Percentiles rank a stretch among this genome's conserved stretches.
These are phyloP conservation scores for Tanacetum coccineum DNA, from an alignment of 129 eudicot species.

Conservation along the genomic window DNA sequence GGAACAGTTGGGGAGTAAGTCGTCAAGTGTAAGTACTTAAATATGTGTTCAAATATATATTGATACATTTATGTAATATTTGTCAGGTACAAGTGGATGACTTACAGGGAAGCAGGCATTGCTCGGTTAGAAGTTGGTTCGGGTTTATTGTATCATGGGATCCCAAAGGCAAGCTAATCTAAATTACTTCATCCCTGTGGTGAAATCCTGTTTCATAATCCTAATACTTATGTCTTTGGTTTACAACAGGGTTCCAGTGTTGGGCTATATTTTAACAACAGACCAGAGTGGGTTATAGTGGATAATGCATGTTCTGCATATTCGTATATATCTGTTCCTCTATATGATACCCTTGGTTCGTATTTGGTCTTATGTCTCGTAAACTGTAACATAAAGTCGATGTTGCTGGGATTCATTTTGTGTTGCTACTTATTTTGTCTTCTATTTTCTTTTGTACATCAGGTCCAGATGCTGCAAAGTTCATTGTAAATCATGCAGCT, in stretches of 20 bases:
- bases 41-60: neutral
- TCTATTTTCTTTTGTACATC: slow-evolving; percentile 8
- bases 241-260: slow-evolving; percentile 61
- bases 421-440: slow-evolving; percentile 5
- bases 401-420: neutral
- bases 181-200: neutral
- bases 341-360: slow-evolving; percentile 80
- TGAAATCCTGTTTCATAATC: too few species aligned
- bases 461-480: slow-evolving; percentile 95
- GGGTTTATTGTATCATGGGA: slow-evolving; percentile 57
- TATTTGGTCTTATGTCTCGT: slow-evolving; percentile 1
- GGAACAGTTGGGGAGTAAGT: slow-evolving; percentile 89
- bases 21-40: slow-evolving; percentile 21
- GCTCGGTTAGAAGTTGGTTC: slow-evolving; percentile 85
- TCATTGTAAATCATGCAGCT: slow-evolving; percentile 74
- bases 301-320: slow-evolving; percentile 88
- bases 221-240: neutral
- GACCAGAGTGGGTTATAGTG: slow-evolving; percentile 80
- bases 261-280: slow-evolving; percentile 72
- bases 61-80: neutral
- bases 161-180: slow-evolving; percentile 54
- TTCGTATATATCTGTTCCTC: slow-evolving; percentile 70
- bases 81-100: slow-evolving; percentile 82
- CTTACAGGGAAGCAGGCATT: slow-evolving; percentile 76
- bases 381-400: too few species aligned